Evolutionary conservation across 1,284 basidiomycete species (phyloP).

Genomic region (Boletus smithii): DNA sequence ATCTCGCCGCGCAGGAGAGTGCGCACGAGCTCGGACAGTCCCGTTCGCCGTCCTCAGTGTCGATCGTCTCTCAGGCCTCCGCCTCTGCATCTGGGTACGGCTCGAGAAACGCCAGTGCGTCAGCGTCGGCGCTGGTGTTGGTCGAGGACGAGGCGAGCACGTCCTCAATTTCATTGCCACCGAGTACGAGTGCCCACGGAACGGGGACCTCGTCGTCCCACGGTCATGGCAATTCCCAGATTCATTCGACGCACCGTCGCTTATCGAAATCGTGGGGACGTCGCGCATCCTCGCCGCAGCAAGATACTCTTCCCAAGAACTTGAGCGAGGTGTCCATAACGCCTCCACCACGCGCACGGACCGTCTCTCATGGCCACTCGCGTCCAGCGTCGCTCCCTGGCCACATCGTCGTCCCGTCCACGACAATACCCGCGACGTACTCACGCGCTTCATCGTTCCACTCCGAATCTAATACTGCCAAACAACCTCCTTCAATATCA

Average conservation of each 20-base stretch:
- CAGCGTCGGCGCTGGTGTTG: conserved; percentile 4
- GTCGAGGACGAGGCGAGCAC: conserved; percentile 22
- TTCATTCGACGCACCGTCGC: conserved; percentile 14
- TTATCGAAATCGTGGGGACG: conserved; percentile 11
- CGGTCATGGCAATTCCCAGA: conserved; percentile 10
- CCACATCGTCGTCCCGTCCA: not conserved
- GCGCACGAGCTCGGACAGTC: not conserved
- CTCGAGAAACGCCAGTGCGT: conserved; percentile 19
- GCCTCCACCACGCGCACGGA: conserved; percentile 22
- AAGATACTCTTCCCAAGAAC: not conserved
- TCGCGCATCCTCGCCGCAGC: conserved; percentile 3
- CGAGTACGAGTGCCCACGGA: conserved; percentile 12
- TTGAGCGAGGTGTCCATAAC: conserved; percentile 5
- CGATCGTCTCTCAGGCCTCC: conserved; percentile 20
- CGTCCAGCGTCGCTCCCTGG: conserved; percentile 20
- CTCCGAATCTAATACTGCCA: conserved; percentile 3
- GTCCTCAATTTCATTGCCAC: conserved; percentile 23
- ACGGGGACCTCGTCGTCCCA: conserved; percentile 20
- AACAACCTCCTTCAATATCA: conserved; percentile 22
- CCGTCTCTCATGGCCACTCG: conserved; percentile 15
- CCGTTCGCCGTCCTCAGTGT: conserved; percentile 16
- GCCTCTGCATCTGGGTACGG: conserved; percentile 14
- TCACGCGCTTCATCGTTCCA: conserved; percentile 14
- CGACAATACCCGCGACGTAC: conserved; percentile 19
- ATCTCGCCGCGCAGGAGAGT: not conserved